Evolutionary conservation across 2,329 filamentous ascomycete genomes (phyloP), one percentile per base, ranked within the genome.

Genomic region (Ophiognomonia clavigignenti-juglandacearum): DNA sequence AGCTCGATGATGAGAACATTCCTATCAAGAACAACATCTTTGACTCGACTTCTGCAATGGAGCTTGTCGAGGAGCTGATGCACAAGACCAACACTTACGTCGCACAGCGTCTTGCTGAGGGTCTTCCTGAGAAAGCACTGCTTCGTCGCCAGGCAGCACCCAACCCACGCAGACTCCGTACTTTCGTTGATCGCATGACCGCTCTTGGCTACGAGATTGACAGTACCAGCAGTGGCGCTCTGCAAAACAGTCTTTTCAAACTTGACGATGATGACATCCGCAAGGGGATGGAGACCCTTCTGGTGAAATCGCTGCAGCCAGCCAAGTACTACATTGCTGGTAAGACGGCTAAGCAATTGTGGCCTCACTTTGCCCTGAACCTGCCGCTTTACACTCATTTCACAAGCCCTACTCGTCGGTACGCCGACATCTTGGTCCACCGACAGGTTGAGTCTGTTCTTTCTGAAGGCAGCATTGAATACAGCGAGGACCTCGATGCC

Each of bases 21-120:
- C 93, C 92, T 3, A 91, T 97, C 34, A 90, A 96, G 70, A 82
- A 89, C 64, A 98, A 97, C 70, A 87, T 98, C 54, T 98, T 97
- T 61, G 85, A 96, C 64, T 92, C 88, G 24, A 89, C 88, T 11
- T 76, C 85, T 9, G 88, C 91, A 3, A 89, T 95, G 54, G 92
- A 97, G 69, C 80, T 97, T 53, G 88, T 96, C 37, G 93, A 98
- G 66, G 93, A 98, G 71, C 75, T 98, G 44, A 85, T 89, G 70
- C 87, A 96, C 75, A 95, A 95, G 73, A 87, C 88, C 49, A 97
- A 98, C 64, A 78, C 82, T 39, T 86, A 88, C 62, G 86, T 98
- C 53, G 93, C 92, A 14, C 85, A 93, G 69, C 90, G 88, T 63
- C 74, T 98, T 47, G 79, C 78, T 38, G 72, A 82, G 54, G 88